Conservation (phyloP, 345 rosid species). For the Gossypium thurberi region DNA sequence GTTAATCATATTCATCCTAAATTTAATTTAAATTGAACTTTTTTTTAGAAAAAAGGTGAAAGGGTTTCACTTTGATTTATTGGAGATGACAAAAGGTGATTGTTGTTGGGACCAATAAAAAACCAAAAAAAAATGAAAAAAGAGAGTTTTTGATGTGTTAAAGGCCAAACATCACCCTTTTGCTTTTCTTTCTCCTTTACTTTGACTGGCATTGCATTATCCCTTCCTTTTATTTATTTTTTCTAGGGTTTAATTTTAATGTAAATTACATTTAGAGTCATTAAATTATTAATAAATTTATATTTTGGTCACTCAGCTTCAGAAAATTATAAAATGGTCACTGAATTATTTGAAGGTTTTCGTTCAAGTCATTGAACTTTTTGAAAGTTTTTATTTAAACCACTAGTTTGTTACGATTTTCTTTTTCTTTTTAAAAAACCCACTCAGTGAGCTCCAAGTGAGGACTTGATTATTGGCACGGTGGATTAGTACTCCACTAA, state of each 20-base stretch:
- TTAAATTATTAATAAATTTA: too few species aligned
- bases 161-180: conserved; percentile 17
- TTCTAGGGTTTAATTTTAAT: too few species aligned
- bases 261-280: too few species aligned
- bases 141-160: conserved; percentile 30
- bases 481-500: too few species aligned
- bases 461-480: too few species aligned
- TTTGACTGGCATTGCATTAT: conserved; percentile 13
- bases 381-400: too few species aligned
- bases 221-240: background rate
- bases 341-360: too few species aligned
- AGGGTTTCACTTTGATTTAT: conserved; percentile 23
- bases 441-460: too few species aligned
- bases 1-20: too few species aligned
- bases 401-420: background rate
- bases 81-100: conserved; percentile 41
- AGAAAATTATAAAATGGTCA: too few species aligned
- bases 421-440: background rate
- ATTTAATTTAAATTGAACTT: background rate
- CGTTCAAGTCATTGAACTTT: too few species aligned
- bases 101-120: conserved; percentile 31
- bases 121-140: background rate
- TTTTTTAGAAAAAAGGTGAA: background rate
- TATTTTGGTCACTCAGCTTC: too few species aligned
- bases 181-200: conserved; percentile 1